phyloP scores from a whole-genome alignment of 257 asterid species.

The Linaria vulgaris region DNA sequence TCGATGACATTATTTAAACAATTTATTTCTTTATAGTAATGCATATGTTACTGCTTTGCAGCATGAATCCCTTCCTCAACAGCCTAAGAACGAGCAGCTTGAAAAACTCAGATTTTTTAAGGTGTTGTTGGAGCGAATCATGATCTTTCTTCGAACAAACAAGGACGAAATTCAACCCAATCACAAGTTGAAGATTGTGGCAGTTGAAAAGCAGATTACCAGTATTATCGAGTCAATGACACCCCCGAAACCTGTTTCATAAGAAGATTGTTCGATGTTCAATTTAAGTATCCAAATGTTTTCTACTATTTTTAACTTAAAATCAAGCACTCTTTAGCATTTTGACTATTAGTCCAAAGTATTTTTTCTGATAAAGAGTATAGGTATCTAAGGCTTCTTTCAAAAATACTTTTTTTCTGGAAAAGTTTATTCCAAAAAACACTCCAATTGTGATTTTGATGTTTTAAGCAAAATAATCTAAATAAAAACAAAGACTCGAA shows the following conservation, averaged over 20 bases:
- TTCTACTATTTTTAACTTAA: too few relatives aligned
- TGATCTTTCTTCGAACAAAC: constrained; percentile 56
- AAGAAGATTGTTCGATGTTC: too few relatives aligned
- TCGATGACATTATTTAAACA: constrained; percentile 1
- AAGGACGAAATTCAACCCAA: constrained; percentile 56
- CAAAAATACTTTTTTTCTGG: too few relatives aligned
- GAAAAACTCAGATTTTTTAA: constrained; percentile 74
- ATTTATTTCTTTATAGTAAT: constrained; percentile 21
- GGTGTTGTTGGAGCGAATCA: constrained; percentile 70
- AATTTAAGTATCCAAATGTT: too few relatives aligned
- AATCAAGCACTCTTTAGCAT: too few relatives aligned
- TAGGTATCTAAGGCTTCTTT: too few relatives aligned
- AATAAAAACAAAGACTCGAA: too few relatives aligned
- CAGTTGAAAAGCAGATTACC: constrained; percentile 72
- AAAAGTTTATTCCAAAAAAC: too few relatives aligned
- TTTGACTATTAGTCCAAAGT: too few relatives aligned
- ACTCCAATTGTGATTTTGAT: too few relatives aligned
- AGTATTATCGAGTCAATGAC: constrained; percentile 65
- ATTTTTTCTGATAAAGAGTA: too few relatives aligned
- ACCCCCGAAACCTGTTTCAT: constrained; percentile 70
- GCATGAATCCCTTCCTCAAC: constrained; percentile 84
- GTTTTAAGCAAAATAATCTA: too few relatives aligned
- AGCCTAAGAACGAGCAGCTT: constrained; percentile 69
- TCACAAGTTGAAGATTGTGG: constrained; percentile 64
- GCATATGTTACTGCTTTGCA: constrained; percentile 39